Percentiles rank a stretch among this genome's conserved stretches.
These are phyloP conservation scores for Microsporum audouinii DNA, from an alignment of 2,329 filamentous ascomycete genomes.

Conservation along the genomic window DNA sequence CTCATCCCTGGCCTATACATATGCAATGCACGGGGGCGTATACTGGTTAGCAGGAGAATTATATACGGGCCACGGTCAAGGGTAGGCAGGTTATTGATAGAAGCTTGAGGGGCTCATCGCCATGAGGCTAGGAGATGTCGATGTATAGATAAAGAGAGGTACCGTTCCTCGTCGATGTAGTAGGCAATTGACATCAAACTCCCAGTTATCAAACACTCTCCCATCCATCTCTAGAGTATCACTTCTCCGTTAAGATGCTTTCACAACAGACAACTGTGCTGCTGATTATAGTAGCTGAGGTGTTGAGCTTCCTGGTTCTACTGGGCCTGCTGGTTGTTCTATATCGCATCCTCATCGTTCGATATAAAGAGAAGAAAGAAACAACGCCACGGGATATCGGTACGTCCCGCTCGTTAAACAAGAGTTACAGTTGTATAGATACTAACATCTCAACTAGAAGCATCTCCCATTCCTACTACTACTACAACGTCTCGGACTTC, in stretches of 20 bases:
- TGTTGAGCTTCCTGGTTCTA: neutral
- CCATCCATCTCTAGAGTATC: too few relatives aligned
- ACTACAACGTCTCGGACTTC: neutral
- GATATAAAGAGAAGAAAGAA: neutral
- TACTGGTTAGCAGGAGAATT: neutral
- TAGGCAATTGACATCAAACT: neutral
- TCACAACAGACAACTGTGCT: neutral
- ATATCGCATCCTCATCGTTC: neutral
- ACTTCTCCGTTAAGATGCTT: neutral
- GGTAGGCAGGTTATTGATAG: neutral
- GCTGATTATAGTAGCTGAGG: conserved; percentile 1
- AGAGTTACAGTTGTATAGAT: neutral
- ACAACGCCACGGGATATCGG: neutral
- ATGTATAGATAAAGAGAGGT: neutral
- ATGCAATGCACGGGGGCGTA: neutral
- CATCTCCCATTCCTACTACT: neutral
- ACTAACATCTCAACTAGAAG: neutral
- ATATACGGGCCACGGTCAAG: neutral
- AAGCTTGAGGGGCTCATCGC: neutral
- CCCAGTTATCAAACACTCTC: neutral
- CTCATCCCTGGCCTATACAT: neutral
- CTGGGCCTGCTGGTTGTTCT: neutral
- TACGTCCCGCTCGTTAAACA: neutral
- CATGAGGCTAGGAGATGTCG: neutral
- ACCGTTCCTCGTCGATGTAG: neutral